phyloP scores from a whole-genome alignment of 306 rosid genomes.

The Oemleria cerasiformis region DNA sequence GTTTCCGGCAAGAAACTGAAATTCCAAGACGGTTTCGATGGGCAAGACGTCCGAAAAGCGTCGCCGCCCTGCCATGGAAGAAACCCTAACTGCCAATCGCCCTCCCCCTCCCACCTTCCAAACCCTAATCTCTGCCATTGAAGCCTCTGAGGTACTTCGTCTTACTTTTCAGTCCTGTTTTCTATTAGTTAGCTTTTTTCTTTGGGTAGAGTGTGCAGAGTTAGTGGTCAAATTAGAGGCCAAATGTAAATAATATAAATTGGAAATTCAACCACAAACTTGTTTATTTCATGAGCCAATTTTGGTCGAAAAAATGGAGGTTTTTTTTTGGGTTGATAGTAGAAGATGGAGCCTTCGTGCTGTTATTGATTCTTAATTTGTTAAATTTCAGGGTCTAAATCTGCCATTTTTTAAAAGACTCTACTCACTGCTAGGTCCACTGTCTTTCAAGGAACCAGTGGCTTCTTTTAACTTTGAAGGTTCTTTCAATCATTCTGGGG shows the following conservation, averaged over 20 bases:
- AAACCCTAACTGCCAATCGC: not conserved
- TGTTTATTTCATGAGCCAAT: too few species aligned
- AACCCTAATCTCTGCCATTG: conserved; percentile 33
- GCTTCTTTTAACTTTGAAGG: conserved; percentile 11
- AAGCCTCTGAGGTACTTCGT: conserved; percentile 26
- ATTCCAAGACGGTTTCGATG: conserved; percentile 11
- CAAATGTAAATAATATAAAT: not conserved
- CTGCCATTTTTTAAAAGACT: conserved; percentile 31
- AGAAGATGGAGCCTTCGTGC: not conserved
- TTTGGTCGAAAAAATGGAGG: not conserved
- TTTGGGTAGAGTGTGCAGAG: not conserved
- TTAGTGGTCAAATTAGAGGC: not conserved
- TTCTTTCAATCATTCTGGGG: conserved; percentile 14
- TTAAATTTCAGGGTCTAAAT: conserved; percentile 30
- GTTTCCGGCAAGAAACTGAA: too few species aligned
- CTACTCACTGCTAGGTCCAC: conserved; percentile 26
- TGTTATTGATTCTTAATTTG: not conserved
- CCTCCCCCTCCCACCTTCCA: conserved; percentile 3
- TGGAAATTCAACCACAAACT: not conserved
- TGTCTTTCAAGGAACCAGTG: conserved; percentile 18
- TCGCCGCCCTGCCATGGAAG: not conserved
- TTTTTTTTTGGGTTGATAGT: not conserved
- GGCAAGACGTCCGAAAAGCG: not conserved
- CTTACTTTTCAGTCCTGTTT: not conserved
- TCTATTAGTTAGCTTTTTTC: not conserved